phyloP scores from a whole-genome alignment of 164 flowering plant genomes.

The Piper betle region DNA sequence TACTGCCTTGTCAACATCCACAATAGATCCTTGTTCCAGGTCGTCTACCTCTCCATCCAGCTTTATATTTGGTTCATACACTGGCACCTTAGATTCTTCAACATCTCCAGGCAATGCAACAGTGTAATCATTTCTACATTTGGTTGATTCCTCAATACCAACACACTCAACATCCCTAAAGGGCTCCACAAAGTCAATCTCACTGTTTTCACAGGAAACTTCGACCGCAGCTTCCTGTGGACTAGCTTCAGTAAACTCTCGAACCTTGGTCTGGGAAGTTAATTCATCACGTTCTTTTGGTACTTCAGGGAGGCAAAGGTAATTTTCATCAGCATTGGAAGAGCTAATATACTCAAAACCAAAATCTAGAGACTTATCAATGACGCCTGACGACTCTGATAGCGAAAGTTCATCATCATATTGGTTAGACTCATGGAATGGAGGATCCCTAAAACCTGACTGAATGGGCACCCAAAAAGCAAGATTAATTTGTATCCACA shows the following conservation, averaged over 20 bases:
- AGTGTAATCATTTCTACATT: constrained; percentile 6
- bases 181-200: constrained; percentile 26
- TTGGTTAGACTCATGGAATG: constrained; percentile 11
- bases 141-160: constrained; percentile 29
- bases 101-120: constrained; percentile 13
- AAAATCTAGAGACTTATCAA: constrained; percentile 16
- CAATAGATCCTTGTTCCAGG: constrained; percentile 11
- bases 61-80: constrained; percentile 12
- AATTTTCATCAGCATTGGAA: constrained; percentile 7
- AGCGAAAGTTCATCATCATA: constrained; percentile 24
- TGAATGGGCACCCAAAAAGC: constrained; percentile 8
- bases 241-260: constrained; percentile 28
- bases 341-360: constrained; percentile 12
- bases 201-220: constrained; percentile 8
- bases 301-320: constrained; percentile 16
- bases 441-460: constrained; percentile 14
- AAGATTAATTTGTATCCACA: not conserved
- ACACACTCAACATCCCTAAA: constrained; percentile 69
- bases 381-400: constrained; percentile 22
- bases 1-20: constrained; percentile 9
- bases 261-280: constrained; percentile 18
- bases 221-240: constrained; percentile 34
- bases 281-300: constrained; percentile 27
- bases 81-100: constrained; percentile 14
- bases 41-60: constrained; percentile 9